Evolutionary conservation across 306 rosid species (phyloP), one percentile per base, ranked within the genome.

Genomic region (Ochetophila trinervis): DNA sequence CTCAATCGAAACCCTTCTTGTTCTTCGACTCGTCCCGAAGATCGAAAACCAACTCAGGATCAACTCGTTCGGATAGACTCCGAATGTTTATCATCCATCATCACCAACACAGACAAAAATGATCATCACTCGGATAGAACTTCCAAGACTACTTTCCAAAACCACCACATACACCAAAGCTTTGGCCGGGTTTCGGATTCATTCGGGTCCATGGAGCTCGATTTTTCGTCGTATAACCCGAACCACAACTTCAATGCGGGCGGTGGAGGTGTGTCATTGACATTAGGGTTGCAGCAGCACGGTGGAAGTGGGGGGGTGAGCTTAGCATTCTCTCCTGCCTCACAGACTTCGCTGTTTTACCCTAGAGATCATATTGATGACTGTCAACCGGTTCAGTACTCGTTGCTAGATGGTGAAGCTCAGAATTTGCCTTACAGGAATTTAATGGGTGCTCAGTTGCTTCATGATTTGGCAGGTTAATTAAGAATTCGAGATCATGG

Each of bases 261-360:
- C 0, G 73, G 76, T 3, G 80, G 89, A 0, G 87, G 92, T 0
- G 95, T 91, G 73, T 91, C 95, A 17, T 75, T 91, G 85, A 91
- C 97, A 6, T 69, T 91, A 76, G 97, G 97, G 84, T 77, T 91
- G 71, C 92, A 91, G 20, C 97, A 88, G n/a, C 93, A 91, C 27
- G 95, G 82, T 6, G 87, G 80, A 11, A 80, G 35, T 14, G 87
- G 86, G 30, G 87, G 86, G 30, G 96, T 83, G 75, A 85, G 87
- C 52, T 20, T 91, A 6, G 96, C 91, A 12, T 87, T 87, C 71
- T 71, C 89, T 0, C 57, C 88, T 11, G 53, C 83, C 8, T 53
- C 83, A 6, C 93, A 88, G 52, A 74, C 63, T 70, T 86, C 96
- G 7, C 53, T 91, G 8, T 91, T 85, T 58, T 91, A 83, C 59